These are phyloP conservation scores for Capronia epimyces DNA, from an alignment of 2,329 filamentous ascomycete species.

Conservation along the genomic window DNA sequence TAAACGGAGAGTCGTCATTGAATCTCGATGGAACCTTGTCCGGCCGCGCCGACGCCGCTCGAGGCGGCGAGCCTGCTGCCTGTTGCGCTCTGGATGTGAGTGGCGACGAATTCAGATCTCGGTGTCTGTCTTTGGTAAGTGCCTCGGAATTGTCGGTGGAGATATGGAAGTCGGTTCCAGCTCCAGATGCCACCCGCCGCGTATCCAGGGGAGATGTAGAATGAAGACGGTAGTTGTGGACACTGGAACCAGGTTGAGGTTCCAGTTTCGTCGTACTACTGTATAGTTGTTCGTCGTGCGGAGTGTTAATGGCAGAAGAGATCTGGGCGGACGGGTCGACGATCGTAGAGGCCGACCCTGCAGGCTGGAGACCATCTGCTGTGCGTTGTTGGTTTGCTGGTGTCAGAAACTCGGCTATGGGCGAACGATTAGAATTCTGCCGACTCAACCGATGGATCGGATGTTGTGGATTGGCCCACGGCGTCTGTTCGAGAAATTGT, in stretches of 20 bases:
- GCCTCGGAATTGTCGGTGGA: neutral
- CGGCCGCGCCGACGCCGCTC: slow-evolving; percentile 5
- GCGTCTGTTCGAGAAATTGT: slow-evolving; percentile 80
- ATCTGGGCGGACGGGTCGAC: slow-evolving; percentile 40
- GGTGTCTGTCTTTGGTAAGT: slow-evolving; percentile 12
- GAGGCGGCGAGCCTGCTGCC: slow-evolving; percentile 4
- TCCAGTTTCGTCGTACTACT: slow-evolving; percentile 34
- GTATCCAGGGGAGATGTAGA: slow-evolving; percentile 25
- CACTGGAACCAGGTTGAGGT: slow-evolving; percentile 5
- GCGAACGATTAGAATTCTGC: slow-evolving; percentile 35
- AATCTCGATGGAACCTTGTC: slow-evolving; percentile 8
- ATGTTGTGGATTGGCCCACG: slow-evolving; percentile 87
- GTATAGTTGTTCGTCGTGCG: slow-evolving; percentile 35
- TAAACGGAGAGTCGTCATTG: slow-evolving; percentile 17
- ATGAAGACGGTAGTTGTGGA: slow-evolving; percentile 19
- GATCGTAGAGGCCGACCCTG: slow-evolving; percentile 45
- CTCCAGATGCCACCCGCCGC: slow-evolving; percentile 19
- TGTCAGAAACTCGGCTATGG: slow-evolving; percentile 35
- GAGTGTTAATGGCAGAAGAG: slow-evolving; percentile 43
- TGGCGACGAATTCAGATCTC: slow-evolving; percentile 20
- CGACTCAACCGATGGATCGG: slow-evolving; percentile 54
- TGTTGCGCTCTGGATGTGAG: slow-evolving; percentile 19
- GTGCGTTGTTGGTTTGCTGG: slow-evolving; percentile 43
- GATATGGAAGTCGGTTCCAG: slow-evolving; percentile 20
- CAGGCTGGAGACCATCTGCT: slow-evolving; percentile 40